phyloP scores from a whole-genome alignment of 192 early-diverging fungal genomes.

The Gonapodya sp. region DNA sequence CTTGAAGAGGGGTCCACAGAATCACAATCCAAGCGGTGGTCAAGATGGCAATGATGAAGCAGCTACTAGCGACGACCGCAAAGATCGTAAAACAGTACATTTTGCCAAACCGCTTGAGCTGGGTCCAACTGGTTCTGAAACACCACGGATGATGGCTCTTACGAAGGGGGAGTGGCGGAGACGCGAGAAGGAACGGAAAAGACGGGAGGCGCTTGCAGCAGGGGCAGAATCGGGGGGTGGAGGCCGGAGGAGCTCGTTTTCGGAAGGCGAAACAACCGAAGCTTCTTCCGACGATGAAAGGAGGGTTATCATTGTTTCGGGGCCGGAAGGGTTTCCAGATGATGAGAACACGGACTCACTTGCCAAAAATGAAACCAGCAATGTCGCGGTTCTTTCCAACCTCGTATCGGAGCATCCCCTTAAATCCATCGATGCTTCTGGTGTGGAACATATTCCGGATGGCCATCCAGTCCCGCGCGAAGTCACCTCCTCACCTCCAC shows the following conservation, averaged over 20 bases:
- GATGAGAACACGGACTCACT: background rate
- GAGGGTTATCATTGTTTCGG: background rate
- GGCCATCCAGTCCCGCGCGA: background rate
- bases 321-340: background rate
- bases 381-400: background rate
- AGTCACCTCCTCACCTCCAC: background rate
- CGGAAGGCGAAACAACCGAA: background rate
- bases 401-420: background rate
- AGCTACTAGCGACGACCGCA: background rate
- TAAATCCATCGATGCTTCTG: too few species aligned
- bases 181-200: background rate
- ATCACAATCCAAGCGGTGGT: background rate
- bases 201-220: background rate
- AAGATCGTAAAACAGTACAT: background rate
- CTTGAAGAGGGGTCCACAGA: background rate
- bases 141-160: background rate
- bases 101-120: background rate
- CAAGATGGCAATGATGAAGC: background rate
- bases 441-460: background rate
- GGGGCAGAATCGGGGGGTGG: background rate
- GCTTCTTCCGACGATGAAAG: background rate
- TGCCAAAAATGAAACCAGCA: background rate
- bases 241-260: background rate
- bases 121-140: background rate
- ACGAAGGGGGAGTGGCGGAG: background rate